Evolutionary conservation across 2,329 filamentous ascomycete genomes (phyloP), one percentile per base, ranked within the genome.

Genomic region (Fusarium guadeloupense): DNA sequence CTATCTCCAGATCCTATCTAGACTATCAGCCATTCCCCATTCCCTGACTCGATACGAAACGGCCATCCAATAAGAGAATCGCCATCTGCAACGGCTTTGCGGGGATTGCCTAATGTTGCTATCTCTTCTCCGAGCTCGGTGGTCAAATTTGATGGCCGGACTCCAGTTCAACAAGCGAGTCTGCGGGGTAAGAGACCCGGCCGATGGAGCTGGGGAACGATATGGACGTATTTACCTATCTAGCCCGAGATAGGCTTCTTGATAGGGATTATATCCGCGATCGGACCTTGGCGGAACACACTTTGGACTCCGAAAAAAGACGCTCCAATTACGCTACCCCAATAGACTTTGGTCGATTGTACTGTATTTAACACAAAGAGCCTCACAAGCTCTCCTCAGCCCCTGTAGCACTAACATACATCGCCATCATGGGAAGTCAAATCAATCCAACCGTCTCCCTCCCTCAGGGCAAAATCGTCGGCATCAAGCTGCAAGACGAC

Each of bases 381-480:
- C 13, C 13, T 25, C 26, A 10, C n/a, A 9, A 16, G 20, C 9
- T n/a, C 14, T 37, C 31, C 17, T 9, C 13, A 13, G 9, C 19
- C 4, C n/a, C 10, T 6, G 9, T 47, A n/a, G 10, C 13, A 40
- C n/a, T n/a, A n/a, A n/a, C 17, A 16, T 14, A 6, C 38, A 35
- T 25, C 10, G 37, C 39, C n/a, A 59, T 17, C 33, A 64, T 67
- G 63, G 52, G 47, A 30, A 66, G 50, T 44, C 56, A 62, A 34
- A 37, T 47, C 5, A 50, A 37, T 7, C 23, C 56, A 4, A 43
- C 65, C 4, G 50, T 69, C 25, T 31, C 54, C 5, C 49, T 69
- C 0, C 51, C 67, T 2, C 67, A 69, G 48, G 67, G 67, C 5
- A 69, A 62, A 13, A 49, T 69, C 13, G 42, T 69, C 4, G 67